Base-by-base conservation (phyloP, 2,329 filamentous ascomycete genomes). In the Teratosphaeriaceae sp. region DNA sequence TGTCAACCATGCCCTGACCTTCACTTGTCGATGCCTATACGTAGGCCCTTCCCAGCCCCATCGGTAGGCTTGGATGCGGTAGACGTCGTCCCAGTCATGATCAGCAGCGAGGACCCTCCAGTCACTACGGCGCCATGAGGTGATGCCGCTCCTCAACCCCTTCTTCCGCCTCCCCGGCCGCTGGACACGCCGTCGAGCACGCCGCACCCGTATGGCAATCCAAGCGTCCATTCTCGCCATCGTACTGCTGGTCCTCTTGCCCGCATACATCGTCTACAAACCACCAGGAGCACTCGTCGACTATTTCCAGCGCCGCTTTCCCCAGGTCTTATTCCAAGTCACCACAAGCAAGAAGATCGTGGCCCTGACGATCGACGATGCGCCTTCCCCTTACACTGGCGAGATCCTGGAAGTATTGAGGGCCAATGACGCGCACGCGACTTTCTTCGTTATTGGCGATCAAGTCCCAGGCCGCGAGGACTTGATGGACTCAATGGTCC, bases 291-390 rank as follows among this genome's bases (percentile, higher is more conserved):
- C 75, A 35, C 65, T 94, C 26, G 84, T 94, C 59, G 67, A 71
- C 44, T 83, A 84, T 68, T 78, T 94, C 46, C 76, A 82, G 56
- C 68, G 68, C 52, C 79, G 76, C 48, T 89, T 84, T 75, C 85
- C 86, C 1, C 81, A 88, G 55, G 84, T 94, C 3, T 72, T 94
- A 12, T 94, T 84, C 73, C 81, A 85, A 52, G 74, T 85, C 21
- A 63, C 69, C 0, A 73, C 75, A 1, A 55, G 66, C 7, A 67
- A 76, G 37, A 85, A 82, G 57, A 66, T 90, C 20, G 73, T 95
- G 15, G 88, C 86, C 0, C 72, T 96, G 29, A 94, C 87, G 1
- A 83, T 95, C 56, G 88, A 95, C 68, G 88, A 95, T 65, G 84
- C 81, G 21, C 88, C 88, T 0, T 89, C 84, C 1, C 65, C 74